Evolutionary conservation across 139 green algal genomes (phyloP).

Genomic region (Nannochloris sp.): DNA sequence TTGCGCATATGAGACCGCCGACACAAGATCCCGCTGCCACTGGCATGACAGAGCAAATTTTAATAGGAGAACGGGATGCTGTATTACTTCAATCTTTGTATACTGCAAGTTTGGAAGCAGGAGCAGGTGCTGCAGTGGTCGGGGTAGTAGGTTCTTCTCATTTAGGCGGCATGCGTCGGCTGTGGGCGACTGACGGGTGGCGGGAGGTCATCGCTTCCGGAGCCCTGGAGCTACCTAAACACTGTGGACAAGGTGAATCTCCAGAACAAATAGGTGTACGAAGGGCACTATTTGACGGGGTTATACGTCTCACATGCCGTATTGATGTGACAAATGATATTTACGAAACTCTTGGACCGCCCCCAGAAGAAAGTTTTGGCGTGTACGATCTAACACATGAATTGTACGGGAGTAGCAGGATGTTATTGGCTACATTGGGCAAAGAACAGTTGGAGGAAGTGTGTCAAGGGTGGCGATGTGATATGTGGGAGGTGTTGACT

Average conservation of each 20-base stretch:
- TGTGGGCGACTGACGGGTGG: conserved; percentile 8
- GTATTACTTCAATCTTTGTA: conserved; percentile 18
- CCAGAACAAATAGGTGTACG: conserved; percentile 12
- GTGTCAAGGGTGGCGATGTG: conserved; percentile 29
- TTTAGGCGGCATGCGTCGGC: conserved; percentile 18
- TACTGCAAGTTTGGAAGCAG: not conserved
- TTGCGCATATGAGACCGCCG: not conserved
- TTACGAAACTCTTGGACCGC: conserved; percentile 11
- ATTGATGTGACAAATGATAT: conserved; percentile 30
- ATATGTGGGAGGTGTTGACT: conserved; percentile 31
- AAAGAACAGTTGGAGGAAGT: conserved; percentile 28
- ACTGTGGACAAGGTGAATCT: not conserved
- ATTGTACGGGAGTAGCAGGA: conserved; percentile 31
- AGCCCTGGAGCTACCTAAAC: not conserved
- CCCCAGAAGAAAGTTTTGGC: not conserved
- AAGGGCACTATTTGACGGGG: conserved; percentile 29
- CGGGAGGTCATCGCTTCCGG: not conserved
- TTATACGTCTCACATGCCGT: conserved; percentile 29
- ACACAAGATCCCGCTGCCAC: not conserved
- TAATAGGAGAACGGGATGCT: conserved; percentile 29
- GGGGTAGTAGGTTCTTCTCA: conserved; percentile 29
- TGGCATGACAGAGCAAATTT: conserved; percentile 10
- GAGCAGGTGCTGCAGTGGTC: conserved; percentile 10
- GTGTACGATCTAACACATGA: conserved; percentile 21
- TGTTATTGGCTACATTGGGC: conserved; percentile 34